Evolutionary conservation across 768 basidiomycete species (phyloP).

Genomic region (Russula olivacea): DNA sequence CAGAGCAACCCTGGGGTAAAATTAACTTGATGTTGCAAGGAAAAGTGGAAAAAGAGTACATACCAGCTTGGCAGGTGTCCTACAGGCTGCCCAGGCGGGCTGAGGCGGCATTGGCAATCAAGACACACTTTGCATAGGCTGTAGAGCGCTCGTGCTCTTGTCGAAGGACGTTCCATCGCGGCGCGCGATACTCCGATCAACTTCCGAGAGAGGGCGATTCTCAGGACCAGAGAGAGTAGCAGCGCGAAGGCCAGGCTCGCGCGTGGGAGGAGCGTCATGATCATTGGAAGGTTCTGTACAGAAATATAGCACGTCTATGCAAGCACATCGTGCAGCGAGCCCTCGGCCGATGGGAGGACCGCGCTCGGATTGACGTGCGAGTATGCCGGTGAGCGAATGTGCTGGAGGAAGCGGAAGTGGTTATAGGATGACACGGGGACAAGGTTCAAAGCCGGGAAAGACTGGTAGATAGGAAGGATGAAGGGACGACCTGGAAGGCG

Average conservation of each 20-base stretch:
- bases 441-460: conserved; percentile 67
- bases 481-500: conserved; percentile 57
- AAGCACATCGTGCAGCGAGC: conserved; percentile 44
- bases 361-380: conserved; percentile 40
- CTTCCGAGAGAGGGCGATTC: conserved; percentile 40
- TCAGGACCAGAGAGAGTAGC: conserved; percentile 50
- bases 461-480: conserved; percentile 28
- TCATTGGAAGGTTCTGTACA: conserved; percentile 78
- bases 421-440: conserved; percentile 74
- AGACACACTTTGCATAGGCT: too few relatives aligned
- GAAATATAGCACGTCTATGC: conserved; percentile 81
- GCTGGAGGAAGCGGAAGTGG: conserved; percentile 77
- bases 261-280: conserved; percentile 73
- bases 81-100: conserved; percentile 64
- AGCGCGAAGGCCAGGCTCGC: conserved; percentile 69
- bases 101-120: conserved; percentile 62
- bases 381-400: conserved; percentile 70
- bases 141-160: conserved; percentile 15
- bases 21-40: background rate
- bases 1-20: conserved; percentile 60
- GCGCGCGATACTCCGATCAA: conserved; percentile 36
- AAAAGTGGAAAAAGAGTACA: background rate
- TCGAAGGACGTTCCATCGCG: conserved; percentile 77
- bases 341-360: conserved; percentile 16
- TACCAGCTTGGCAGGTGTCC: conserved; percentile 54